Percentiles rank a stretch among this genome's conserved stretches.
These are phyloP conservation scores for Tagetes patula DNA, from an alignment of 129 eudicot species.

Conservation along the genomic window DNA sequence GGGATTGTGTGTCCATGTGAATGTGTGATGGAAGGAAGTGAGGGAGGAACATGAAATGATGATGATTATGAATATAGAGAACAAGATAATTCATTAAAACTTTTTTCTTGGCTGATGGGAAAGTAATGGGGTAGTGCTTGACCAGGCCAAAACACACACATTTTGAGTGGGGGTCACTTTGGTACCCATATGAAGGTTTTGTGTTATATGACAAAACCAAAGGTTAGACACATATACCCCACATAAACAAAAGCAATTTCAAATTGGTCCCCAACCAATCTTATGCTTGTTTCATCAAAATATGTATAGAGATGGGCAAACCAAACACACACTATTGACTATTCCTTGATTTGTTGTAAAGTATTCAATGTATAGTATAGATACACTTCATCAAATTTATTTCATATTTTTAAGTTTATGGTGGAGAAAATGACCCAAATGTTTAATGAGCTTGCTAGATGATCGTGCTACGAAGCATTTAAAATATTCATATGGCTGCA, in stretches of 20 bases:
- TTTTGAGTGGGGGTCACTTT: constrained; percentile 19
- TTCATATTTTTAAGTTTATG: constrained; percentile 11
- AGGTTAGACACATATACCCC: constrained; percentile 32
- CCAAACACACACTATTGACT: constrained; percentile 16
- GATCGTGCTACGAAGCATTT: neutral
- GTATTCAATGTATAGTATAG: no score
- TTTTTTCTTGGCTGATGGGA: constrained; percentile 26
- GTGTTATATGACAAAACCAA: constrained; percentile 35
- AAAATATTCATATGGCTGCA: neutral
- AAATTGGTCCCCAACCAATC: constrained; percentile 40
- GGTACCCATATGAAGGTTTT: constrained; percentile 30
- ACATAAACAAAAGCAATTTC: constrained; percentile 25
- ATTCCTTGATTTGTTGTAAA: constrained; percentile 12
- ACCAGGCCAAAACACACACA: constrained; percentile 38
- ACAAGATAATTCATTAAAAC: constrained; percentile 25
- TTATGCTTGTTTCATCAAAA: constrained; percentile 33
- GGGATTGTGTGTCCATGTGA: constrained; percentile 28
- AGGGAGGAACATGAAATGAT: constrained; percentile 32
- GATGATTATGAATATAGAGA: constrained; percentile 33
- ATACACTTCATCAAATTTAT: constrained; percentile 3
- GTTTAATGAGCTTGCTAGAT: neutral
- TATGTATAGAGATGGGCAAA: neutral
- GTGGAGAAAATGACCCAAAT: constrained; percentile 18
- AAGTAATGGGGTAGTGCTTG: constrained; percentile 32
- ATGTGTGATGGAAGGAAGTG: constrained; percentile 24